Evolutionary conservation across 2,329 filamentous ascomycete species (phyloP), one percentile per base, ranked within the genome.

Genomic region (Akanthomyces lecanii): DNA sequence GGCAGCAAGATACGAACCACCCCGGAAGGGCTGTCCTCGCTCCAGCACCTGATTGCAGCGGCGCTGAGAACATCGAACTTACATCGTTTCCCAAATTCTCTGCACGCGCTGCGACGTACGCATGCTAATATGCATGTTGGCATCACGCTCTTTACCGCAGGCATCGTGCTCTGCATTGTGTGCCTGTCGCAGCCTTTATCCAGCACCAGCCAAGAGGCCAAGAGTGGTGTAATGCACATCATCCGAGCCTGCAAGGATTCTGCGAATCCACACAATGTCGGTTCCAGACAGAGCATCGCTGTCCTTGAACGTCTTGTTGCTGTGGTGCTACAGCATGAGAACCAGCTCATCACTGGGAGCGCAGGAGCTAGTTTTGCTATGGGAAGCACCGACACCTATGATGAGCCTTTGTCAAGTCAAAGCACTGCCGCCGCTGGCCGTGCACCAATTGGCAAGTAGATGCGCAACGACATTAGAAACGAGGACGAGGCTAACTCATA

Each of bases 51-150:
- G 28, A 28, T 61, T 4, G 57, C 61, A 2, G 57, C 62, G 6
- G 62, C 57, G 5, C 44, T 61, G 51, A 16, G 53, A 14, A 64
- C 62, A 5, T 40, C 62, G 8, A 30, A 33, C 5, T 28, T 64
- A 8, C 53, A 61, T 42, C 42, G 45, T 3, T 64, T 55, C n/a
- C 53, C 62, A 8, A 52, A 55, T 30, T 33, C 56, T 11, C 51
- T 64, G 18, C 56, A 61, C 21, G 51, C 51, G n/a, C 33, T 45
- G 25, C 38, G 56, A 28, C 50, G 57, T 4, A 64, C 62, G 5
- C 62, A 64, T 30, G 57, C 62, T 1, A 56, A 44, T 16, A 64
- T 64, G 62, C 62, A 64, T 21, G 52, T 64, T n/a, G 62, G 62
- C 14, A 64, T 64, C 21, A 64, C 62, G 2, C 57, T 64, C 2